Percentiles rank a stretch among this genome's conserved stretches.
phyloP scores from a whole-genome alignment of 2,329 filamentous ascomycete species.

The Bipolaris cookei region DNA sequence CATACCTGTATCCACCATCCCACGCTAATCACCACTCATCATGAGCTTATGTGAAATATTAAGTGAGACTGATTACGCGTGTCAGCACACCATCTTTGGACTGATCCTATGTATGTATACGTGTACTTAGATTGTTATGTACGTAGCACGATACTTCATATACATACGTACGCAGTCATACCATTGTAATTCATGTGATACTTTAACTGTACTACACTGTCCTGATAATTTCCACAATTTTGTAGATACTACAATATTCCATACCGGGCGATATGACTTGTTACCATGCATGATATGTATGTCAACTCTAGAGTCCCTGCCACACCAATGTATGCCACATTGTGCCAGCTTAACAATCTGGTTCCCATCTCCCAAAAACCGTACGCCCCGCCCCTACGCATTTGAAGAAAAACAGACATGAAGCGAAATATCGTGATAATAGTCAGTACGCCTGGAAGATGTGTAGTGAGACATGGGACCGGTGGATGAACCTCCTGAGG shows the following conservation, averaged over 20 bases:
- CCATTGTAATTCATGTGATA: slow-evolving; percentile 3
- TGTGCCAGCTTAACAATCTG: slow-evolving; percentile 10
- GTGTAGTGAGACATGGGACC: neutral
- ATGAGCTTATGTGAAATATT: neutral
- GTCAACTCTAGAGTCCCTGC: slow-evolving; percentile 7
- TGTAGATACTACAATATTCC: slow-evolving; percentile 1
- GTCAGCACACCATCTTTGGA: neutral
- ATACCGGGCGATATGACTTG: neutral
- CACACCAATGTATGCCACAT: slow-evolving; percentile 3
- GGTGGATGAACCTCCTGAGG: neutral
- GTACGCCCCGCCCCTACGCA: neutral
- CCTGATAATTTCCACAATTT: slow-evolving; percentile 8
- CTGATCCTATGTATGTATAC: neutral
- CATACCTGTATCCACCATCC: neutral
- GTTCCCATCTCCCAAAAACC: neutral
- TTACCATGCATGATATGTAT: neutral
- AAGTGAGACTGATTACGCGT: slow-evolving; percentile 1
- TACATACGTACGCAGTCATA: neutral
- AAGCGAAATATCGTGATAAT: neutral
- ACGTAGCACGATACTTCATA: too few relatives aligned
- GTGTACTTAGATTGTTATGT: too few relatives aligned
- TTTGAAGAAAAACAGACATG: neutral
- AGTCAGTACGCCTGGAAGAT: neutral
- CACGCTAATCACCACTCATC: neutral
- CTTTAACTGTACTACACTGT: neutral